Base-by-base conservation (phyloP, 768 basidiomycete genomes). In the Hericium coralloides region DNA sequence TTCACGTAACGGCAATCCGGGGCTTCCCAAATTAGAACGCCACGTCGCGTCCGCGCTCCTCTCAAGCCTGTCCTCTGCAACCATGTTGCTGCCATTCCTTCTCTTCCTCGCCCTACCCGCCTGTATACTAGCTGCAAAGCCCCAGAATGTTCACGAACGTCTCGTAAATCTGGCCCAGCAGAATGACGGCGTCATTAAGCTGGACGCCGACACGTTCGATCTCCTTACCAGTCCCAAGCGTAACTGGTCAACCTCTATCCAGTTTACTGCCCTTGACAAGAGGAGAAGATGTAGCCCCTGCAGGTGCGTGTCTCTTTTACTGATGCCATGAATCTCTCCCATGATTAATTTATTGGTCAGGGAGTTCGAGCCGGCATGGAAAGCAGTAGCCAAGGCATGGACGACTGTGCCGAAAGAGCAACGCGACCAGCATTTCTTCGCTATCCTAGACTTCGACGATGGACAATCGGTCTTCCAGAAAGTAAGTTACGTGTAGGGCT, bases 341-440 rank as follows among this genome's bases (percentile, higher is more conserved):
- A 17, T 22, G 20, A 20, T 57, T 48, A 56, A 49, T 43, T 52
- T 38, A 48, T 12, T 57, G 14, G 22, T 51, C 68, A 95, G 93
- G 68, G 82, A 89, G 63, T 95, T 98, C 66, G 81, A 89, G 52
- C 92, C 95, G 7, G 76, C 84, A 5, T 97, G 84, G 80, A 78
- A 77, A n/a, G 73, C 83, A 3, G 86, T 95, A 12, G 88, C 90
- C 38, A 83, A 83, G 64, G 83, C 91, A n/a, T 98, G 94, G 94
- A 68, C 79, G 3, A 76, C 75, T 14, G 78, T 79, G 9, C 70
- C 88, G 8, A 64, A 77, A 56, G 75, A 74, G 20, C 72, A 87
- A n/a, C 80, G 86, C 43, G 79, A 91, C 68, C 74, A 76, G 55
- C 95, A 98, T 70, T 95, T 98, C 81, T 99, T 98, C 66, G 97